Conservation (phyloP, 2,329 filamentous ascomycete species). For the Trichoderma semiorbis region DNA sequence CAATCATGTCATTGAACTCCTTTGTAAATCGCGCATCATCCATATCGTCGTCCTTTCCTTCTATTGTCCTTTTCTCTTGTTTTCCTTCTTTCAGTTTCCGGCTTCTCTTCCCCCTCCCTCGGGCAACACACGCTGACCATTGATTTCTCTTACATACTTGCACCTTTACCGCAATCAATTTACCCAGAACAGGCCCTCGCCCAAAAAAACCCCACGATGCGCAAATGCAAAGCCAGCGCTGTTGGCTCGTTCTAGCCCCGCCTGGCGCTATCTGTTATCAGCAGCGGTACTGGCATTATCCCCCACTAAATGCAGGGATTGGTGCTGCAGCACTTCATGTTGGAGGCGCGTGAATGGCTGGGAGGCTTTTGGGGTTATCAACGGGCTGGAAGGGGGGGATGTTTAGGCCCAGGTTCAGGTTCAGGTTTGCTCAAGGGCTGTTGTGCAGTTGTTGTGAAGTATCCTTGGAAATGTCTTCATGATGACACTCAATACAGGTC, state of each 20-base stretch:
- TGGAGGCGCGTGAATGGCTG: conserved; percentile 6
- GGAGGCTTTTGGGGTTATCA: background rate
- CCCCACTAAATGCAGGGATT: conserved; percentile 16
- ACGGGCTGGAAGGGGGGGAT: background rate
- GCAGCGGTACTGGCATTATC: background rate
- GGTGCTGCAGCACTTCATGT: conserved; percentile 10
- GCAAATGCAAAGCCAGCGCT: background rate
- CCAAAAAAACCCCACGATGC: background rate
- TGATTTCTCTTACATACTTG: conserved; percentile 6
- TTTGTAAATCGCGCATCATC: background rate
- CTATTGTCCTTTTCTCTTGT: background rate
- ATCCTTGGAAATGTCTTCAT: no score
- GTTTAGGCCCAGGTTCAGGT: background rate
- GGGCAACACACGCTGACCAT: background rate
- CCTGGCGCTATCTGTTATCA: conserved; percentile 14
- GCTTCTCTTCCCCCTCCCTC: background rate
- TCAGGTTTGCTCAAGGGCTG: background rate
- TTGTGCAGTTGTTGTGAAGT: no score
- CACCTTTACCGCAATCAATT: background rate
- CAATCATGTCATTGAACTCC: background rate
- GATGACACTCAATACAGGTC: background rate
- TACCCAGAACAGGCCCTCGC: conserved; percentile 1
- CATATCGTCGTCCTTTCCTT: background rate
- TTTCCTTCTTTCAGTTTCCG: background rate
- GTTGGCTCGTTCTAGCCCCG: conserved; percentile 4